phyloP scores from a whole-genome alignment of 768 basidiomycete genomes.

The Mycena albidolilacea region DNA sequence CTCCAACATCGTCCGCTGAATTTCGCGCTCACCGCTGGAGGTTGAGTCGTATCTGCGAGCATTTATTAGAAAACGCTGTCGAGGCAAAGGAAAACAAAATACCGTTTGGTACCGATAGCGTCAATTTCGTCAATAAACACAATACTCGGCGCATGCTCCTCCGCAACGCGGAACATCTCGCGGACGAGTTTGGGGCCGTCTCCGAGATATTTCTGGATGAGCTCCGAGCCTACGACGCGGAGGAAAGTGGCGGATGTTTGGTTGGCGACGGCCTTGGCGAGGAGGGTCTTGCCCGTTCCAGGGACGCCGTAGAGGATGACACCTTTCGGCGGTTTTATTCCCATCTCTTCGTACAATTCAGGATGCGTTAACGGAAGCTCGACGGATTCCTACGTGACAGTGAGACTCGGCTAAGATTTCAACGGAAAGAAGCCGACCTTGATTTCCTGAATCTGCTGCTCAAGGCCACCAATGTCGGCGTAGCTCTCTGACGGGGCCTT shows the following conservation, averaged over 20 bases:
- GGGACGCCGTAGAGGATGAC: constrained; percentile 99
- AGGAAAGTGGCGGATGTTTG: constrained; percentile 99
- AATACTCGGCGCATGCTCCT: constrained; percentile 98
- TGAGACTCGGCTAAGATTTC: constrained; percentile 1
- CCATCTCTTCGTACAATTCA: constrained; percentile 99
- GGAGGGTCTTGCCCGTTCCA: constrained; percentile 97
- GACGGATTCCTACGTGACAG: constrained; percentile 86
- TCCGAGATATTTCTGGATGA: constrained; percentile 99
- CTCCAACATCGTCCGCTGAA: constrained; percentile 99
- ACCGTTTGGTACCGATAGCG: constrained; percentile 98
- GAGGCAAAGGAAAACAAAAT: constrained; percentile 41
- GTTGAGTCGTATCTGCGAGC: constrained; percentile 92
- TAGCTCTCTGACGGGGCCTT: constrained; percentile 99
- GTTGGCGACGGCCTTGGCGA: constrained; percentile 98
- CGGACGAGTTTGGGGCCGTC: constrained; percentile 98
- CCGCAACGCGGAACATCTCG: constrained; percentile 96
- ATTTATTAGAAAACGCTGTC: constrained; percentile 17
- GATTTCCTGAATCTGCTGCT: constrained; percentile 98
- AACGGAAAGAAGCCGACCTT: constrained; percentile 69
- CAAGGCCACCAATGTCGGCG: constrained; percentile 97
- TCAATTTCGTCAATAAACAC: constrained; percentile 99
- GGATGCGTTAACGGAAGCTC: constrained; percentile 98
- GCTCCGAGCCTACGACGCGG: constrained; percentile 96
- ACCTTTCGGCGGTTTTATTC: constrained; percentile 99
- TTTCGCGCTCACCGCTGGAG: constrained; percentile 98